phyloP scores from a whole-genome alignment of 2,329 filamentous ascomycete genomes.

The Colletotrichum cordylinicola region DNA sequence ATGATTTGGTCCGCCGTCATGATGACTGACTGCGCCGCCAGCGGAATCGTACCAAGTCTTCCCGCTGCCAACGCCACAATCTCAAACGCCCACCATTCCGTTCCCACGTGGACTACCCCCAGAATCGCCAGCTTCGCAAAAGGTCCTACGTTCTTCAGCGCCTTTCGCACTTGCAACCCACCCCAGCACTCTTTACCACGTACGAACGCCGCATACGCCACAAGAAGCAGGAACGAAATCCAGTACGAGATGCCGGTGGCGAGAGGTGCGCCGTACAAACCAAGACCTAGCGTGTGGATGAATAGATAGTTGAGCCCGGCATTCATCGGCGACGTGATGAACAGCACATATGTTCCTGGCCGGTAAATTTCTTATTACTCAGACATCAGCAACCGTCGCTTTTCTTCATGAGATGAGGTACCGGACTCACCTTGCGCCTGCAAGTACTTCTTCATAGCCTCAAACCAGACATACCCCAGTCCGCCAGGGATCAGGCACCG shows the following conservation, averaged over 20 bases:
- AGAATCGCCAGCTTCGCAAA: constrained; percentile 79
- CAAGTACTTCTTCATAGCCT: constrained; percentile 84
- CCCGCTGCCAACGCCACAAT: constrained; percentile 86
- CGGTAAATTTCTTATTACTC: constrained; percentile 64
- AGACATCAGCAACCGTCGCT: not conserved
- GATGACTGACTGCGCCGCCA: constrained; percentile 86
- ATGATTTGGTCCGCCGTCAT: constrained; percentile 89
- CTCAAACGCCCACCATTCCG: constrained; percentile 95
- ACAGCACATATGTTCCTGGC: constrained; percentile 81
- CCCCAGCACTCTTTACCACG: constrained; percentile 81
- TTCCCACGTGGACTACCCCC: constrained; percentile 83
- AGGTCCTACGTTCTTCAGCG: constrained; percentile 69
- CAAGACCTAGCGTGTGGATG: constrained; percentile 73
- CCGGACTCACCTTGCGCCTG: constrained; percentile 79
- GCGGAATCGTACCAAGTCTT: constrained; percentile 76
- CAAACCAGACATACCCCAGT: constrained; percentile 87
- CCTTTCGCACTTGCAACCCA: constrained; percentile 67
- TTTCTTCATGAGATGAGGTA: not conserved
- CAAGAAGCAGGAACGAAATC: constrained; percentile 78
- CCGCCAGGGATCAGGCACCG: constrained; percentile 79
- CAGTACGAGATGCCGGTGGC: constrained; percentile 88
- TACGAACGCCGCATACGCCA: constrained; percentile 75
- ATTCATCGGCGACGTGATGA: constrained; percentile 84
- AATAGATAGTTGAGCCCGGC: constrained; percentile 82
- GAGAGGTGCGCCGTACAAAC: constrained; percentile 79